Conservation (phyloP, 2,329 filamentous ascomycete genomes). For the Monilinia fructicola region DNA sequence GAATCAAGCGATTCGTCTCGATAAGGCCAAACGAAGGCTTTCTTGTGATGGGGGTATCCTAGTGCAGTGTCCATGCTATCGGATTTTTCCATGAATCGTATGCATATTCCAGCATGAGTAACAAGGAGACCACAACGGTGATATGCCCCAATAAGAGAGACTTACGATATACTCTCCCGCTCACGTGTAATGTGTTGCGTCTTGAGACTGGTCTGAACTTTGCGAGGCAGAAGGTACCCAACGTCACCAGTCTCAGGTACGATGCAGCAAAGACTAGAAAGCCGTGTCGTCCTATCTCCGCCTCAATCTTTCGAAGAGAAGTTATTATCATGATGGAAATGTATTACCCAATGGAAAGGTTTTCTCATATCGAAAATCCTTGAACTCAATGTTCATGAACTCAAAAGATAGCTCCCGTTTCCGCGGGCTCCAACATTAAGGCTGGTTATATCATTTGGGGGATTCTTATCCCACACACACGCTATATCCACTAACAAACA, state of each 20-base stretch:
- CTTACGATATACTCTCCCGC: not conserved
- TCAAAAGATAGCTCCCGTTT: slow-evolving; percentile 1
- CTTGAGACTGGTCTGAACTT: not conserved
- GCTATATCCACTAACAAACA: slow-evolving; percentile 13
- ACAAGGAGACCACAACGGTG: not conserved
- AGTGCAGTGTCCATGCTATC: not conserved
- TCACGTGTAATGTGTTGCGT: not conserved
- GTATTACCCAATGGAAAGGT: slow-evolving; percentile 8
- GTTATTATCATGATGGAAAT: not conserved
- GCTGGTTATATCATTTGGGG: not conserved
- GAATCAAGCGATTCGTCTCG: slow-evolving; percentile 7
- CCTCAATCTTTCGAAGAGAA: not conserved
- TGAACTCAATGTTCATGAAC: not conserved
- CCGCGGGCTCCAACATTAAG: not conserved
- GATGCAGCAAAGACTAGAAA: not conserved
- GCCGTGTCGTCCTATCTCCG: not conserved
- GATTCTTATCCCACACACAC: slow-evolving; percentile 1
- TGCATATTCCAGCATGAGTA: not conserved
- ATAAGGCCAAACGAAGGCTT: not conserved
- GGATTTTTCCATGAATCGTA: not conserved
- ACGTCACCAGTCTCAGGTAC: not conserved
- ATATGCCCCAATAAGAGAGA: not conserved
- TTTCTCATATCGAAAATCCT: not conserved
- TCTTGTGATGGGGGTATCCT: not conserved
- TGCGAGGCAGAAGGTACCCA: not conserved